phyloP scores from a whole-genome alignment of 176 grass and related monocot genomes.

The Musa beccarii region DNA sequence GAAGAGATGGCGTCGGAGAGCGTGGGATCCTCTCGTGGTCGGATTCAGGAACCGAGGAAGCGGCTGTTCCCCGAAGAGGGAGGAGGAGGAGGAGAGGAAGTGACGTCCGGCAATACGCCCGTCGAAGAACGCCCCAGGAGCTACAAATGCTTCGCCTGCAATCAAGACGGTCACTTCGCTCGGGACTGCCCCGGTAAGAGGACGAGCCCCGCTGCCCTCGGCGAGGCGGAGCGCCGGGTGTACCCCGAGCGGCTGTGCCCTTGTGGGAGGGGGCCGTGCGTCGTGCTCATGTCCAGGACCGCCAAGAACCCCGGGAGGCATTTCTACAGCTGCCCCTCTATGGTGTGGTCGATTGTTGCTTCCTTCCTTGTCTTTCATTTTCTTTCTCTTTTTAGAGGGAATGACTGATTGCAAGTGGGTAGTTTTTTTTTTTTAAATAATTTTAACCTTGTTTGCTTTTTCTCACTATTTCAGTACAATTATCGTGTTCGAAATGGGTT shows the following conservation, averaged over 20 bases:
- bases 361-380: neutral
- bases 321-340: slow-evolving; percentile 27
- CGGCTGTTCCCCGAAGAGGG: too few relatives aligned
- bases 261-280: slow-evolving; percentile 21
- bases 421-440: neutral
- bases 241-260: slow-evolving; percentile 13
- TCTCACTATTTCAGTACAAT: neutral
- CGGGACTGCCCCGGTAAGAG: neutral
- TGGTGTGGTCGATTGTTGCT: neutral
- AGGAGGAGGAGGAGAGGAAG: neutral
- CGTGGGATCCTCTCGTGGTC: too few relatives aligned
- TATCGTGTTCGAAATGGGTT: too few relatives aligned
- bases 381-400: neutral
- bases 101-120: neutral
- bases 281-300: slow-evolving; percentile 21
- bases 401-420: too few relatives aligned
- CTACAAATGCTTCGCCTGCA: neutral
- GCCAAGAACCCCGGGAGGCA: slow-evolving; percentile 15
- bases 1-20: too few relatives aligned
- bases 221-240: slow-evolving; percentile 7
- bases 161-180: neutral
- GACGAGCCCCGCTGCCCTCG: neutral
- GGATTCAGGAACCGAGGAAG: too few relatives aligned
- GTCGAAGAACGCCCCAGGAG: neutral
- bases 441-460: neutral